Base-by-base conservation (phyloP, 345 rosid species). In the Brassica cretica region DNA sequence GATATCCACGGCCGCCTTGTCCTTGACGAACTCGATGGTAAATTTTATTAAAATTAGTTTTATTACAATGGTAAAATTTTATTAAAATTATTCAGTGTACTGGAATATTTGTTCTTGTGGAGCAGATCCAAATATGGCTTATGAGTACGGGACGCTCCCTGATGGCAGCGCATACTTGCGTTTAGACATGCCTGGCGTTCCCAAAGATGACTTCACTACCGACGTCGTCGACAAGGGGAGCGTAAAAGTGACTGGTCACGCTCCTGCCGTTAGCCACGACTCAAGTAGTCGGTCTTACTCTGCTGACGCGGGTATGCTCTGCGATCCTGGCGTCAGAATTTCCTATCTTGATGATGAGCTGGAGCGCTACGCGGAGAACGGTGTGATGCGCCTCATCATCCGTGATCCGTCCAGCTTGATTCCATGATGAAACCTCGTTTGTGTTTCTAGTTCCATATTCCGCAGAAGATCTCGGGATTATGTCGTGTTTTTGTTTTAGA, bases 111-210 rank as follows among this genome's bases (percentile, higher is more conserved):
- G 35, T 5, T 32, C 35, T 32, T 32, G 35, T 32, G 35, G 35
- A 32, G 35, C 35, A 32, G 35, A 6, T 32, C 35, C 35, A 6
- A 6, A 32, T 6, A 35, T 6, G 76, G 76, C 80, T 4, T 72
- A 58, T 8, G 80, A 76, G 73, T 68, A 29, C 1, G 72, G 66
- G 77, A 16, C 1, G 35, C 77, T 76, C 0, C 16, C 15, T 2
- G 63, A 78, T 35, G 78, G 76, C 9, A 59, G 80, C 8, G 14
- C 67, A 1, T 72, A 46, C 19, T 39, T 80, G 27, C 63, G 83
- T 72, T 30, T 72, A 1, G 82, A 80, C 66, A 68, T 80, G 79
- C 82, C 79, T 0, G 82, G 76, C 0, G 82, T 80, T 3, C 62
- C 75, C 2, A 39, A 53, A 6, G 79, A 64, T 3, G 24, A 29